These are phyloP conservation scores for Trichocladium uniseriatum DNA, from an alignment of 495 filamentous ascomycete species.

Conservation along the genomic window DNA sequence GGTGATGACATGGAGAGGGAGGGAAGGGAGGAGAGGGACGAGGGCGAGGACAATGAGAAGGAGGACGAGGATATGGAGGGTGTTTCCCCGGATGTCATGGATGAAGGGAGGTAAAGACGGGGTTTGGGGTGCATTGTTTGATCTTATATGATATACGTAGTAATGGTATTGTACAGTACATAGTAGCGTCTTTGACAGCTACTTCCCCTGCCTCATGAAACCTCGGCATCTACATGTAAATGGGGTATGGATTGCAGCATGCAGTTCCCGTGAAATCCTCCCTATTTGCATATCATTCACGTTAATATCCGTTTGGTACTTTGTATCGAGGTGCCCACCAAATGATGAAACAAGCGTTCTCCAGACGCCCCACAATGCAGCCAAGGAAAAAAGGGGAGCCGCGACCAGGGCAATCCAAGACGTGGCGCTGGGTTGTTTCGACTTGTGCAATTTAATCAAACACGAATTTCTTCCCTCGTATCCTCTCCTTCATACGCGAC, in stretches of 20 bases:
- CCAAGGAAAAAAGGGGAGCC: constrained; percentile 13
- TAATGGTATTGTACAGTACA: no score
- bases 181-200: no score
- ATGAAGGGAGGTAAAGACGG: background rate
- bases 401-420: background rate
- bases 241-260: no score
- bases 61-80: constrained; percentile 13
- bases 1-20: constrained; percentile 13
- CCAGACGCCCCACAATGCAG: background rate
- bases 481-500: constrained; percentile 22
- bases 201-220: no score
- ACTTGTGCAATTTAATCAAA: constrained; percentile 27
- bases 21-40: constrained; percentile 19
- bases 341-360: constrained; percentile 4
- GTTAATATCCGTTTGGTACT: no score
- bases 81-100: constrained; percentile 1
- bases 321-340: background rate
- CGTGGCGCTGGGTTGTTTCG: constrained; percentile 11
- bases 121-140: no score
- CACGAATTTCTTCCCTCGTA: constrained; percentile 17
- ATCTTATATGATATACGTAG: no score
- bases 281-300: no score
- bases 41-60: background rate
- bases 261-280: no score
- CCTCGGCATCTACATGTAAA: no score